Conservation (phyloP, 2,329 filamentous ascomycete genomes). For the Mycosphaerelloides madeirae region DNA sequence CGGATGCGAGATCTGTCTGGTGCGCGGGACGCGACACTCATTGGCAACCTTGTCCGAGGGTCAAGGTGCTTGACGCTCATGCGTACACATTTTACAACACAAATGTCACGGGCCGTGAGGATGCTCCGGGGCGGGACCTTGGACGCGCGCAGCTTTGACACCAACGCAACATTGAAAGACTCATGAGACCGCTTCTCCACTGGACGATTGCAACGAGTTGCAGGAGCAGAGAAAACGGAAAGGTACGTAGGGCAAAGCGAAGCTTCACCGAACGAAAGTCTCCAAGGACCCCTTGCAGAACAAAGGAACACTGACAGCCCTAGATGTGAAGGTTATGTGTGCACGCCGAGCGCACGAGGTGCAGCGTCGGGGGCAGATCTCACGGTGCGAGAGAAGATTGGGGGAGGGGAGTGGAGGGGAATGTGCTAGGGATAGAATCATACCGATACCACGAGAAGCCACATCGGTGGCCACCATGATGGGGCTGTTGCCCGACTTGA, state of each 20-base stretch:
- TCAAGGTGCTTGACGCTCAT: slow-evolving; percentile 22
- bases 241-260: slow-evolving; percentile 57
- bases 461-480: slow-evolving; percentile 99
- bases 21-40: slow-evolving; percentile 29
- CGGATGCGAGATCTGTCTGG: slow-evolving; percentile 42
- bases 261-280: slow-evolving; percentile 43
- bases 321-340: slow-evolving; percentile 81
- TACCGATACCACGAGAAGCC: slow-evolving; percentile 99
- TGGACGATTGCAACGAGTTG: slow-evolving; percentile 70
- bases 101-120: slow-evolving; percentile 47
- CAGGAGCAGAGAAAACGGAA: slow-evolving; percentile 68
- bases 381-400: slow-evolving; percentile 42
- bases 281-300: slow-evolving; percentile 87
- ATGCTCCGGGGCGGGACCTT: slow-evolving; percentile 63
- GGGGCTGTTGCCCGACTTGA: slow-evolving; percentile 98
- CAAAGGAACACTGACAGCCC: slow-evolving; percentile 78
- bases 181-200: slow-evolving; percentile 72
- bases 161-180: slow-evolving; percentile 56
- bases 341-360: slow-evolving; percentile 81
- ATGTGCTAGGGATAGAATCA: slow-evolving; percentile 60
- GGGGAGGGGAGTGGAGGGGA: slow-evolving; percentile 29
- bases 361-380: slow-evolving; percentile 68
- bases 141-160: slow-evolving; percentile 65
- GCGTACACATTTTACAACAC: slow-evolving; percentile 32
- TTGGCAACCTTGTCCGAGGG: slow-evolving; percentile 22